Conservation (phyloP, 2,329 filamentous ascomycete genomes). For the Magnaporthiopsis poae region DNA sequence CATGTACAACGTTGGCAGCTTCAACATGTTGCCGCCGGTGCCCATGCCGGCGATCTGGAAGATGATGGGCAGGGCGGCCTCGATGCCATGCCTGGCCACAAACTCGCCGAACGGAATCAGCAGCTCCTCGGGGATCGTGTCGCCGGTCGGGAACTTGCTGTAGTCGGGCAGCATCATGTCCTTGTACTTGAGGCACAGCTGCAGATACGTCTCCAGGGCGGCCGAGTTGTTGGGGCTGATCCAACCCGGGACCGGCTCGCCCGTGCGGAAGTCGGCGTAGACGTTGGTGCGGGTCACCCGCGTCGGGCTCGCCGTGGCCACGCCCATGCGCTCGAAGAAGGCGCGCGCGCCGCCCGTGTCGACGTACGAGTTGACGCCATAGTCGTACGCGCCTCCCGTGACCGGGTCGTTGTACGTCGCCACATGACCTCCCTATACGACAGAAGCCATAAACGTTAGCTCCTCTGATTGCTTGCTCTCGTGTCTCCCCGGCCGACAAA, state of each 20-base stretch:
- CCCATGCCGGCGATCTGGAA: constrained; percentile 32
- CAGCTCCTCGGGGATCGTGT: constrained; percentile 35
- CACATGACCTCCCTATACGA: constrained; percentile 35
- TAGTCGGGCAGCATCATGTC: constrained; percentile 25
- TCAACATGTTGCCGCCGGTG: constrained; percentile 32
- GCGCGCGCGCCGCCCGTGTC: constrained; percentile 28
- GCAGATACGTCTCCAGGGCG: constrained; percentile 12
- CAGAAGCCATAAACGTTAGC: background rate
- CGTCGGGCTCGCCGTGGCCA: constrained; percentile 20
- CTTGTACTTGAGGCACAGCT: constrained; percentile 22
- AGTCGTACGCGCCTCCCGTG: constrained; percentile 24
- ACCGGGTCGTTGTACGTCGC: constrained; percentile 36
- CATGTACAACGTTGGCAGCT: constrained; percentile 34
- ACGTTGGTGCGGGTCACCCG: constrained; percentile 20
- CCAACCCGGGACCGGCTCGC: constrained; percentile 20
- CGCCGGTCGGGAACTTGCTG: constrained; percentile 32
- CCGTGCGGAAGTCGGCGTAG: constrained; percentile 28
- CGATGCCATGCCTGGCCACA: constrained; percentile 35
- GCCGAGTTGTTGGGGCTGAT: constrained; percentile 13
- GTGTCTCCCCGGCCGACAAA: too few relatives aligned
- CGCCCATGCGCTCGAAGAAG: constrained; percentile 35
- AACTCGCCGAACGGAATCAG: constrained; percentile 38
- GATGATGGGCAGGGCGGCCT: constrained; percentile 30
- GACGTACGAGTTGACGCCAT: constrained; percentile 27
- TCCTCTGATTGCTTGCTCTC: too few relatives aligned